Percentiles rank a stretch among this genome's conserved stretches.
phyloP scores from a whole-genome alignment of 352 stramenopile species.

The Peronospora belbahrii region DNA sequence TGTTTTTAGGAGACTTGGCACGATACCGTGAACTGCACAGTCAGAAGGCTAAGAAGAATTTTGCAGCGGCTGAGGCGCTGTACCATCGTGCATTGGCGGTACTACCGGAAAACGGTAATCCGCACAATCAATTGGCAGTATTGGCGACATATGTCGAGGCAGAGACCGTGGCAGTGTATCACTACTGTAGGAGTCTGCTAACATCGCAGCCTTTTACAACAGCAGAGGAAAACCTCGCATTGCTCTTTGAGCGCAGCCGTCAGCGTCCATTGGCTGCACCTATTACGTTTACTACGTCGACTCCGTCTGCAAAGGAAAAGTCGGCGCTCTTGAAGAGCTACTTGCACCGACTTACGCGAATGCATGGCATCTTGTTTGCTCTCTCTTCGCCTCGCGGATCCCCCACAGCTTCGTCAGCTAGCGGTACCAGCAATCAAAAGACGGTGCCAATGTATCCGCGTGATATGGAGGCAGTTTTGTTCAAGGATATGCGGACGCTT shows the following conservation, averaged over 20 bases:
- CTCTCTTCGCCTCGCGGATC: slow-evolving; percentile 28
- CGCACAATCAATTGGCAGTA: slow-evolving; percentile 81
- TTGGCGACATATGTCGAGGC: slow-evolving; percentile 83
- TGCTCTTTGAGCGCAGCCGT: slow-evolving; percentile 86
- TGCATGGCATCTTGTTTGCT: slow-evolving; percentile 82
- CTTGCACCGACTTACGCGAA: slow-evolving; percentile 72
- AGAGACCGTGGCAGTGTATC: slow-evolving; percentile 87
- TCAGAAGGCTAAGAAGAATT: slow-evolving; percentile 83
- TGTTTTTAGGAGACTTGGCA: slow-evolving; percentile 75
- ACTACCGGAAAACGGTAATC: slow-evolving; percentile 73
- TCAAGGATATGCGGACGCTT: slow-evolving; percentile 51
- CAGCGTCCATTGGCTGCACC: slow-evolving; percentile 52
- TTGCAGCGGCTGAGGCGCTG: slow-evolving; percentile 50
- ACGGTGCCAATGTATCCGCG: slow-evolving; percentile 34
- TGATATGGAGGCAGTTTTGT: slow-evolving; percentile 61
- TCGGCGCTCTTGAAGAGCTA: slow-evolving; percentile 83
- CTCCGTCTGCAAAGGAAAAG: slow-evolving; percentile 61
- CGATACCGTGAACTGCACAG: slow-evolving; percentile 79
- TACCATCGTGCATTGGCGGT: slow-evolving; percentile 67
- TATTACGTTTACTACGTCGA: slow-evolving; percentile 30
- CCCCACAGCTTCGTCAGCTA: slow-evolving; percentile 7
- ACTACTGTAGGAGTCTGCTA: slow-evolving; percentile 84
- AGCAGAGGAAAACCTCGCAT: slow-evolving; percentile 80
- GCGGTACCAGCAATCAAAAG: slow-evolving; percentile 4
- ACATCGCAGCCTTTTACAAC: slow-evolving; percentile 82